Base-by-base conservation (phyloP, 257 asterid genomes). In the Ajuga chamaepitys region DNA sequence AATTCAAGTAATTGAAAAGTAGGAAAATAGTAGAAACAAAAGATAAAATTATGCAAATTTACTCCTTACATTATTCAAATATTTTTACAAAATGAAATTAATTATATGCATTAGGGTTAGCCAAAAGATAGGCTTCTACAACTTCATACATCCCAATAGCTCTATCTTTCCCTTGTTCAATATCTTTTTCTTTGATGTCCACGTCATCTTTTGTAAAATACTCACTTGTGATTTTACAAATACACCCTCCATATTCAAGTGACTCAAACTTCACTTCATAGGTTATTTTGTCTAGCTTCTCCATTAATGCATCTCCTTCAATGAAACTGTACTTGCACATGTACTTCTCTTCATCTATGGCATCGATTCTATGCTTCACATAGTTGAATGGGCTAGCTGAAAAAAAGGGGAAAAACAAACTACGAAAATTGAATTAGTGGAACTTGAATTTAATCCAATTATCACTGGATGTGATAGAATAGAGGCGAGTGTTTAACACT, bases 251-350 rank as follows among this genome's bases (percentile, higher is more conserved):
- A 67, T 41, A 71, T 2, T 86, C 88, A 65, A 74, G 80, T 0
- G 78, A 52, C 71, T 82, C 88, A 18, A 86, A 83, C 75, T 78
- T 79, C 20, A 86, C 84, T 18, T 83, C 82, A 38, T 80, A 74
- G 1, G 75, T 67, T 25, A 83, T 76, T 38, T 64, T 59, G 6
- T 74, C 88, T 20, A 86, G 77, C 78, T 80, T 82, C 28, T 72
- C 81, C 85, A 75, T 81, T 72, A 82, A 34, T 0, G 78, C 85
- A 75, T 87, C 89, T 17, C 84, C 95, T 67, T 87, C 88, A 9
- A 79, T 75, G 58, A 81, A 35, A 8, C 86, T 76, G 72, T 77
- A 82, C 35, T 70, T 82, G 70, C 82, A 72, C 45, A 8, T 52
- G 58, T 14, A 61, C 4, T 75, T 81, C 61, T 82, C 83, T 37